Conservation (phyloP, 2,329 filamentous ascomycete genomes). For the Lecanicillium sp. region DNA sequence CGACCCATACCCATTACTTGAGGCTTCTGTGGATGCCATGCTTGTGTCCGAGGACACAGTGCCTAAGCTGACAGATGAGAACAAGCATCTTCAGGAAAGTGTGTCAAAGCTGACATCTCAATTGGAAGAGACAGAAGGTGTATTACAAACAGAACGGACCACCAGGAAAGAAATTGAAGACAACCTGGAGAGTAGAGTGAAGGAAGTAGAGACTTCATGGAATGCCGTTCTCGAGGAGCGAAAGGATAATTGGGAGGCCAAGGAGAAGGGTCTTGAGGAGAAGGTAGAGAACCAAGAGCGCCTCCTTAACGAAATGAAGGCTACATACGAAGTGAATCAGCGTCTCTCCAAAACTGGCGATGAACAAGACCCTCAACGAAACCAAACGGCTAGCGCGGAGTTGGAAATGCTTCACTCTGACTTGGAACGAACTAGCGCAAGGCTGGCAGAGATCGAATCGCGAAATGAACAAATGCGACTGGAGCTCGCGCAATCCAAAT, state of each 20-base stretch:
- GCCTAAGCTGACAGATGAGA: conserved; percentile 82
- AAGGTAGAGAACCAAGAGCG: conserved; percentile 93
- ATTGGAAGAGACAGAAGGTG: conserved; percentile 73
- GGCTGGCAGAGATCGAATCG: conserved; percentile 84
- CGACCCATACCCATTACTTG: conserved; percentile 90
- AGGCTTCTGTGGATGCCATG: conserved; percentile 91
- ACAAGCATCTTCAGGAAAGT: conserved; percentile 73
- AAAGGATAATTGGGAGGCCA: conserved; percentile 91
- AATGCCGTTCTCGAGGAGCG: conserved; percentile 84
- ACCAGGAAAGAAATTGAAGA: conserved; percentile 69
- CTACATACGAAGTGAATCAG: conserved; percentile 93
- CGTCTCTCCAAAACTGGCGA: conserved; percentile 69
- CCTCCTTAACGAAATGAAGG: conserved; percentile 87
- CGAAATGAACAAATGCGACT: conserved; percentile 89
- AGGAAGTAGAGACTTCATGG: conserved; percentile 88
- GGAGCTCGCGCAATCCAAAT: conserved; percentile 83
- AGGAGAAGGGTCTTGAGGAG: conserved; percentile 83
- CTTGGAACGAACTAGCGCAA: conserved; percentile 76
- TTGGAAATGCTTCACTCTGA: conserved; percentile 90
- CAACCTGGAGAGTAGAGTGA: conserved; percentile 68
- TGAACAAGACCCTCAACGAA: conserved; percentile 45
- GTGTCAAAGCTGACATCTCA: conserved; percentile 69
- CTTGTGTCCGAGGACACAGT: conserved; percentile 87
- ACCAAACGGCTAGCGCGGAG: conserved; percentile 75
- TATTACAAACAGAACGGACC: conserved; percentile 68